phyloP scores from a whole-genome alignment of 192 early-diverging fungal species.

The Gamsiella multidivaricata region DNA sequence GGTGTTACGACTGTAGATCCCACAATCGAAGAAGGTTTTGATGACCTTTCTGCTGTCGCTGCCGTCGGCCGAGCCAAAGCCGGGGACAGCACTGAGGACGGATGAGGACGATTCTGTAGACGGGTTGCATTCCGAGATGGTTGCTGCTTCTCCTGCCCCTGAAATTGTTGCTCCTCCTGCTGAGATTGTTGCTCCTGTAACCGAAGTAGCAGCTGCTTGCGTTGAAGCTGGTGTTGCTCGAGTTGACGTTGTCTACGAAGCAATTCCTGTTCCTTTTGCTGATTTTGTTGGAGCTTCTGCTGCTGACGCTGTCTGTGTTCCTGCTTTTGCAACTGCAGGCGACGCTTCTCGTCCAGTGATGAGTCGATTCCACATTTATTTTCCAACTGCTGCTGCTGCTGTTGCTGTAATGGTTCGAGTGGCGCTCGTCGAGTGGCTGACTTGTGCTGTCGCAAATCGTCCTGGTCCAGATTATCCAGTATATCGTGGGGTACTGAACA shows the following conservation, averaged over 20 bases:
- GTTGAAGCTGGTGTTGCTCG: slow-evolving; percentile 30
- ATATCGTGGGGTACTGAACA: no score
- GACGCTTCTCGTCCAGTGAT: neutral
- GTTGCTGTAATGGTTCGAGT: neutral
- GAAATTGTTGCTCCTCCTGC: slow-evolving; percentile 29
- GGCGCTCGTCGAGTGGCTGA: neutral
- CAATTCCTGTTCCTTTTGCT: slow-evolving; percentile 19
- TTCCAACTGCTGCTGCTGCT: neutral
- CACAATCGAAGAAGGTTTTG: neutral
- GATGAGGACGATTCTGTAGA: neutral
- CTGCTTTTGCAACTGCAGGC: slow-evolving; percentile 3
- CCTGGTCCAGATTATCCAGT: no score
- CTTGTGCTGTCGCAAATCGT: no score
- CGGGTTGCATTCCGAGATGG: neutral
- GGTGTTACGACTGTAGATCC: neutral
- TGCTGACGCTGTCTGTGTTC: slow-evolving; percentile 19
- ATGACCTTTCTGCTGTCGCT: neutral
- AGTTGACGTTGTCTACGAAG: slow-evolving; percentile 17
- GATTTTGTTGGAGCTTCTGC: slow-evolving; percentile 18
- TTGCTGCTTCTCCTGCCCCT: slow-evolving; percentile 1
- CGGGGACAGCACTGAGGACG: neutral
- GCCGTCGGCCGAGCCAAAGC: neutral
- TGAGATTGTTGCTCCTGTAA: slow-evolving; percentile 26
- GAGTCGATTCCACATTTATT: neutral
- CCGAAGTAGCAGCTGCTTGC: slow-evolving; percentile 17